Base-by-base conservation (phyloP, 1,284 basidiomycete species). In the Pseudomicrostroma phylloplanum region DNA sequence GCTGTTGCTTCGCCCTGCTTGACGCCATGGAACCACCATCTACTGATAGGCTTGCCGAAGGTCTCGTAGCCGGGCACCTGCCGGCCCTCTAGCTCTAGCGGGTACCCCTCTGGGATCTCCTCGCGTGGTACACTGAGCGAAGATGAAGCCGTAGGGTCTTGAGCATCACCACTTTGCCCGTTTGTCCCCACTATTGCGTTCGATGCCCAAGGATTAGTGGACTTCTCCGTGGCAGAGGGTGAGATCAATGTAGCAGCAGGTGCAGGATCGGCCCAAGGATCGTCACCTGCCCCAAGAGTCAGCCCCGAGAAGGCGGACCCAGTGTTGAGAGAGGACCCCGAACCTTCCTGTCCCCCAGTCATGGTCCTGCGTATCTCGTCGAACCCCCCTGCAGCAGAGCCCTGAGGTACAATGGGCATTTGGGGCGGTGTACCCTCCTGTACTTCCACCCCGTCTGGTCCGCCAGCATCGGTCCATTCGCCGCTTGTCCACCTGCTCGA, bases 181-280 rank as follows among this genome's bases (percentile, higher is more conserved):
- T 15, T 23, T 3, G n/a, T 6, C 46, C 46, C 46, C 46, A 12
- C 46, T n/a, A n/a, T 48, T 7, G 46, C 17, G 51, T 15, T 54
- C 15, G 21, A 23, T 19, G 51, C 51, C 51, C 51, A 54, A 23
- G 51, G 51, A 25, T 54, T 54, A 25, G 19, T 19, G 13, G 51
- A 54, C 21, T 26, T 21, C 21, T 48, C 43, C 12, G 43, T n/a
- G 6, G 43, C 43, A 48, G 43, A 17, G 3, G 43, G 43, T 17
- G 17, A n/a, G 43, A 48, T 48, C 17, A 48, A 4, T 21, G 43
- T 21, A 17, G 43, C 43, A 48, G 43, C 3, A 7, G 25, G 21
- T 25, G 51, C 26, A 6, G 51, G 51, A 26, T 54, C 51, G 8
- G 51, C 51, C 51, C 51, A 54, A 15, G 51, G 51, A 25, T 54